phyloP scores from a whole-genome alignment of 495 filamentous ascomycete species.

The Thozetella sp. region DNA sequence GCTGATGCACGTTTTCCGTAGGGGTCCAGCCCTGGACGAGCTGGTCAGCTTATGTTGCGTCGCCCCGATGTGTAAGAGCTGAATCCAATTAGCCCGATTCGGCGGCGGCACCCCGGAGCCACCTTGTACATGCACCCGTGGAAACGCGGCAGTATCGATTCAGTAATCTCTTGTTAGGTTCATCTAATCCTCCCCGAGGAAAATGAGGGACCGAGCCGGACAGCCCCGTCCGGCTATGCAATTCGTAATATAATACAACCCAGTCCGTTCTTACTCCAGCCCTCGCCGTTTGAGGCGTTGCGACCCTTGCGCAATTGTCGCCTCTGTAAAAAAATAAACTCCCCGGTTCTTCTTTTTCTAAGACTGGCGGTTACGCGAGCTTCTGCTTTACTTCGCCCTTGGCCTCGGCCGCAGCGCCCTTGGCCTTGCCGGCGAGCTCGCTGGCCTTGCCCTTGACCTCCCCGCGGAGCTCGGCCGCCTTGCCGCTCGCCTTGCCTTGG shows the following conservation, averaged over 20 bases:
- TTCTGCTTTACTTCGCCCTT: conserved; percentile 14
- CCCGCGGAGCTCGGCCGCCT: conserved; percentile 19
- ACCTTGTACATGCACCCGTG: too few relatives aligned
- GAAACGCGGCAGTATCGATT: too few relatives aligned
- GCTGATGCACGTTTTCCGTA: too few relatives aligned
- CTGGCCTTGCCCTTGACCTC: conserved; percentile 29
- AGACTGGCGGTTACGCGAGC: conserved; percentile 9
- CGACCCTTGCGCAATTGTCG: too few relatives aligned
- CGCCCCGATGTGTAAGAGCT: too few relatives aligned
- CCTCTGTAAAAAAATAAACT: too few relatives aligned
- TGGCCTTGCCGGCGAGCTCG: conserved; percentile 32
- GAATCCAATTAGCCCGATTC: too few relatives aligned
- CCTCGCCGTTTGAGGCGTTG: too few relatives aligned
- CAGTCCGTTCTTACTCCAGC: not conserved
- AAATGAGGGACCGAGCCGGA: not conserved
- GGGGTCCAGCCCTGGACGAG: too few relatives aligned
- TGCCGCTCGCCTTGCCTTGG: conserved; percentile 1
- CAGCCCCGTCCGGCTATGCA: not conserved
- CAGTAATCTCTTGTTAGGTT: not conserved
- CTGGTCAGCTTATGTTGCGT: too few relatives aligned
- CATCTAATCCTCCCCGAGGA: not conserved
- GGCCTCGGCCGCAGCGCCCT: conserved; percentile 33
- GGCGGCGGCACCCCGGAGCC: too few relatives aligned
- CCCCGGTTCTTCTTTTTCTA: too few relatives aligned
- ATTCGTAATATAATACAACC: not conserved